Base-by-base conservation (phyloP, 192 early-diverging fungal genomes). In the Jimgerdemannia lactiflua region DNA sequence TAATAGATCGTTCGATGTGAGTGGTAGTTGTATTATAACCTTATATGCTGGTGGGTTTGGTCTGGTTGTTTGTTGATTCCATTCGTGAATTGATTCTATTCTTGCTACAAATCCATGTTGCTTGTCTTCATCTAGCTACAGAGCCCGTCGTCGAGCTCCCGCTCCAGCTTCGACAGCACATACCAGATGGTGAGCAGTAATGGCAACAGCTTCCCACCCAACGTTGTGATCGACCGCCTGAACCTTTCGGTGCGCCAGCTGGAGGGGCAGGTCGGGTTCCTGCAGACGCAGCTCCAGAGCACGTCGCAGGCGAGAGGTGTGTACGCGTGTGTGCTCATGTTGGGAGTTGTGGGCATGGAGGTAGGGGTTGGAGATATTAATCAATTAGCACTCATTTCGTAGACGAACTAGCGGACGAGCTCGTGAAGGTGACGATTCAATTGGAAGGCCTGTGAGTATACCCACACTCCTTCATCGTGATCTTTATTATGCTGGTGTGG, bases 361-460 rank as follows among this genome's bases (percentile, higher is more conserved):
- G 17, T 18, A 29, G 43, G 4, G 39, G 3, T 14, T 67, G 10
- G 18, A 17, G 19, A 42, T 68, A 64, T 29, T 20, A 6, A 59
- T 59, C 14, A 10, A 59, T 59, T 59, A 10, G 14, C 6, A 10
- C 49, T 14, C 14, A 59, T 59, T 59, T 3, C 29, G 18, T 84
- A 89, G 86, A 90, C 85, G 90, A 93, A 70, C 72, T 94, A 6
- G 85, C 93, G 18, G 92, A 93, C 71, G 91, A 94, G 72, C 80
- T 97, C 39, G 89, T 94, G 2, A 86, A 85, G 69, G 75, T 92
- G 75, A 89, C 92, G 2, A 73, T 83, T 64, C 91, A 96, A 75
- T 70, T 89, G 39, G 92, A 94, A 68, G 81, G 82, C 40, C 70
- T 90, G 78, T 91, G 84, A 78, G 86, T 83, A 10, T 8, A 71